phyloP scores from a whole-genome alignment of 306 rosid genomes.

The Ceratonia siliqua region DNA sequence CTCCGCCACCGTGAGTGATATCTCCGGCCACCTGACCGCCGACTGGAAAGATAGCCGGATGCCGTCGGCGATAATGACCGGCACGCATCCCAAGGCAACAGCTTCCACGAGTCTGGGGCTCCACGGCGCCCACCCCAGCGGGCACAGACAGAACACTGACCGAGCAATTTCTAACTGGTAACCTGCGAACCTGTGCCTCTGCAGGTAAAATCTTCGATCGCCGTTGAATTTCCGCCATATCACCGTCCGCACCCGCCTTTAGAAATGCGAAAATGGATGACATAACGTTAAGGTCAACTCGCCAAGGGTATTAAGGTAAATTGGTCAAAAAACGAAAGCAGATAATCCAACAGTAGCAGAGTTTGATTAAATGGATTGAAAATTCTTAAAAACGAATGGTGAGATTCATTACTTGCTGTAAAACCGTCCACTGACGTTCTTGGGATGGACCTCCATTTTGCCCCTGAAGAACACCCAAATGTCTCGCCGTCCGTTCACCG shows the following conservation, averaged over 20 bases:
- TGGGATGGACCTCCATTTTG: constrained; percentile 78
- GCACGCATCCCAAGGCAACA: constrained; percentile 68
- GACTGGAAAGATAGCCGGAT: constrained; percentile 58
- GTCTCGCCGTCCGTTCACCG: constrained; percentile 53
- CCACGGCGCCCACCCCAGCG: constrained; percentile 90
- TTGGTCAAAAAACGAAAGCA: neutral
- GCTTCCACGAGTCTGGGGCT: constrained; percentile 82
- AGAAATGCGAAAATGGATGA: neutral
- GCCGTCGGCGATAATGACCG: constrained; percentile 69
- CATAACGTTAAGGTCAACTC: neutral
- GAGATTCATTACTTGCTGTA: constrained; percentile 71
- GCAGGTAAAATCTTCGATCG: constrained; percentile 60
- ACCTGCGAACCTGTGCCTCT: constrained; percentile 60
- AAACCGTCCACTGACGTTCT: constrained; percentile 70
- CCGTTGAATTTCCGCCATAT: constrained; percentile 59
- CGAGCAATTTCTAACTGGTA: constrained; percentile 69
- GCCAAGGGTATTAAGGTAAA: constrained; percentile 11
- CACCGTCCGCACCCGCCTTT: constrained; percentile 64
- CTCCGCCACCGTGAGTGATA: constrained; percentile 66
- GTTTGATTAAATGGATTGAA: neutral
- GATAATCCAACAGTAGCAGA: neutral
- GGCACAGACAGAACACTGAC: constrained; percentile 70
- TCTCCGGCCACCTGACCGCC: constrained; percentile 65
- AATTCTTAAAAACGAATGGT: neutral
- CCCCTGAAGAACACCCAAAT: constrained; percentile 78